Conservation (phyloP, 78 protist species). For the Chrysochromulina tobinii region DNA sequence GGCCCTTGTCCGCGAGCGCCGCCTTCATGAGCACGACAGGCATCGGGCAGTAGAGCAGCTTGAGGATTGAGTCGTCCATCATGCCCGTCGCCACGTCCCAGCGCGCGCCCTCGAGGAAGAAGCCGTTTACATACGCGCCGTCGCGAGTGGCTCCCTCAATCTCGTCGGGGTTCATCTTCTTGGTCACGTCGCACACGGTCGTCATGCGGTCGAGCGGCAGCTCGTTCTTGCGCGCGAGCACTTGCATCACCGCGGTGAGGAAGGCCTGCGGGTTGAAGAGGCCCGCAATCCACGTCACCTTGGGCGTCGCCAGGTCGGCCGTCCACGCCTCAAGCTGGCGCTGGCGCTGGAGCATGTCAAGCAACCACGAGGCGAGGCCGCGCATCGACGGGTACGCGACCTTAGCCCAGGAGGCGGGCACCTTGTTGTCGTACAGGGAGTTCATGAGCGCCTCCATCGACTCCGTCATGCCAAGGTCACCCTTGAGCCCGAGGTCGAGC, state of each 20-base stretch:
- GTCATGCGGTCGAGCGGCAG: conserved; percentile 58
- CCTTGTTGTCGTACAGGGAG: conserved; percentile 44
- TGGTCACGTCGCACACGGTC: conserved; percentile 62
- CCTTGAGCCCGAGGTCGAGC: conserved; percentile 74
- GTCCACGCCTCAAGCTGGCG: conserved; percentile 61
- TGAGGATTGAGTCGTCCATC: conserved; percentile 56
- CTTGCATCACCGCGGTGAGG: conserved; percentile 80
- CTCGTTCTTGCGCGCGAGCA: conserved; percentile 57
- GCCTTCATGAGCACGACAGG: conserved; percentile 65
- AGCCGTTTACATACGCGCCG: conserved; percentile 76
- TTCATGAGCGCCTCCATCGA: conserved; percentile 54
- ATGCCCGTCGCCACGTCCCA: neutral
- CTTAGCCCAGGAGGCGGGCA: conserved; percentile 64
- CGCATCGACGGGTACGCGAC: conserved; percentile 76
- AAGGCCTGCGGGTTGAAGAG: conserved; percentile 82
- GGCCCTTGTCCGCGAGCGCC: conserved; percentile 18
- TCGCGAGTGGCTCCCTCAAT: conserved; percentile 58
- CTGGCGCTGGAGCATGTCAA: conserved; percentile 55
- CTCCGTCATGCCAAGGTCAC: conserved; percentile 66
- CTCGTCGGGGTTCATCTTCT: conserved; percentile 52
- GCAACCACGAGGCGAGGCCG: conserved; percentile 59
- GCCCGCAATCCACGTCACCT: conserved; percentile 61
- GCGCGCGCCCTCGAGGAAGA: neutral
- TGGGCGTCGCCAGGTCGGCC: neutral
- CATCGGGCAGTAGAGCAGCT: conserved; percentile 56